phyloP scores from a whole-genome alignment of 352 stramenopile genomes.

The Phytophthora fragariae region DNA sequence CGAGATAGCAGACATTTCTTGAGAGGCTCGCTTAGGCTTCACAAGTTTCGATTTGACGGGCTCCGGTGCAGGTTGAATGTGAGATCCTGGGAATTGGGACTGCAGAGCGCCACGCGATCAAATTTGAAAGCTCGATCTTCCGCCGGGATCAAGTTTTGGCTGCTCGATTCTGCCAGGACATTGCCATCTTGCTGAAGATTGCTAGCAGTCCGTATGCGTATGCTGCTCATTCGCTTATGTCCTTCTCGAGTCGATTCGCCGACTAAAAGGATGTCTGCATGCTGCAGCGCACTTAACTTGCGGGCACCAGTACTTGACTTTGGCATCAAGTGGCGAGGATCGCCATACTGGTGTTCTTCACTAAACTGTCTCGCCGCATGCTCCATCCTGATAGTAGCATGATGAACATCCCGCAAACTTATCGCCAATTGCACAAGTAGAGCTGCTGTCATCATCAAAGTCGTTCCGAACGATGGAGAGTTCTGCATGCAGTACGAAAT shows the following conservation, averaged over 20 bases:
- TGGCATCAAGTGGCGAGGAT: not conserved
- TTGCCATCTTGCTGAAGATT: not conserved
- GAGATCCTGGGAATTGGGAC: conserved; percentile 1
- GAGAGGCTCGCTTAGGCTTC: not conserved
- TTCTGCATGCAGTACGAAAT: conserved; percentile 42
- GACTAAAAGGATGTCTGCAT: conserved; percentile 5
- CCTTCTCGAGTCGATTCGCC: not conserved
- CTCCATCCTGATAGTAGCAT: conserved; percentile 9
- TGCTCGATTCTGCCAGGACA: not conserved
- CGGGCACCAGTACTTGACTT: conserved; percentile 20
- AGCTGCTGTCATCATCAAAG: conserved; percentile 19
- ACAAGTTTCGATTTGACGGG: not conserved
- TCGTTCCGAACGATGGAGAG: conserved; percentile 28
- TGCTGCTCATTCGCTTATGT: not conserved
- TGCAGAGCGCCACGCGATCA: not conserved
- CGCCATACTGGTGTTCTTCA: conserved; percentile 5
- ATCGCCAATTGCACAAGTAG: conserved; percentile 18
- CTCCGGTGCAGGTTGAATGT: conserved; percentile 13
- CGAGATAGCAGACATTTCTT: not conserved
- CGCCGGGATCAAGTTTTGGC: not conserved
- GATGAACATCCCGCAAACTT: conserved; percentile 26
- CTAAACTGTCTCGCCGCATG: conserved; percentile 2
- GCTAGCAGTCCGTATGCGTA: not conserved
- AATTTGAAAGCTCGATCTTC: conserved; percentile 5
- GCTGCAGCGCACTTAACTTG: conserved; percentile 10